phyloP scores from a whole-genome alignment of 2,329 filamentous ascomycete species.

The Trichoderma sp. region DNA sequence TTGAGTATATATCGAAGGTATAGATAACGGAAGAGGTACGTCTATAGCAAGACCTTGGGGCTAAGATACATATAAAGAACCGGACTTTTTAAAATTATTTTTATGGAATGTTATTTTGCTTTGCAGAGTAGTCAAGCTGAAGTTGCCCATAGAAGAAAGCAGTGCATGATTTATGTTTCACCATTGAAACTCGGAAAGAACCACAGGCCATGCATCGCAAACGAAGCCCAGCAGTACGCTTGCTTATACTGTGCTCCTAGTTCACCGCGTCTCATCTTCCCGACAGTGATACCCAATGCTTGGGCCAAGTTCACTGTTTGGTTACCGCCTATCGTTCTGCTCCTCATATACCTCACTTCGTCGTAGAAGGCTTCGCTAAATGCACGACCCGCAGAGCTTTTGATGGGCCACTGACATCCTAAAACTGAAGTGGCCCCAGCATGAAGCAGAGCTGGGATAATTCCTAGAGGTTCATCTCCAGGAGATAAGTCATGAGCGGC shows the following conservation, averaged over 20 bases:
- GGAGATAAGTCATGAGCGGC: not conserved
- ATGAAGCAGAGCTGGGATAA: not conserved
- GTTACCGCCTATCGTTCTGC: not conserved
- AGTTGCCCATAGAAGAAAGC: not conserved
- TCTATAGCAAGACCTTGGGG: too few species aligned
- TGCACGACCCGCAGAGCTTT: not conserved
- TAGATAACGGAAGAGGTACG: too few species aligned
- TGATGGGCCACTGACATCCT: not conserved
- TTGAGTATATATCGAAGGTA: too few species aligned
- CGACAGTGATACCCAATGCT: not conserved
- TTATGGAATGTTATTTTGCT: accelerated
- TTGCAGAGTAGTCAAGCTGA: too few species aligned
- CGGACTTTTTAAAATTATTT: too few species aligned
- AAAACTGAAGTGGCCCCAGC: not conserved
- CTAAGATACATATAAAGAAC: too few species aligned
- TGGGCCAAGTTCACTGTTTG: not conserved
- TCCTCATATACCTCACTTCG: not conserved
- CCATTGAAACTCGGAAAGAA: not conserved
- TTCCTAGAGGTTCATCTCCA: not conserved
- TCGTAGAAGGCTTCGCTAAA: not conserved
- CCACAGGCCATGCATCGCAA: not conserved
- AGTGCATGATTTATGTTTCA: not conserved
- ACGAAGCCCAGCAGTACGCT: not conserved
- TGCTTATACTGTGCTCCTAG: not conserved
- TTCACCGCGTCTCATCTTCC: not conserved